These are phyloP conservation scores for Conticribra guillardii DNA, from an alignment of 108 stramenopile genomes.

Conservation along the genomic window DNA sequence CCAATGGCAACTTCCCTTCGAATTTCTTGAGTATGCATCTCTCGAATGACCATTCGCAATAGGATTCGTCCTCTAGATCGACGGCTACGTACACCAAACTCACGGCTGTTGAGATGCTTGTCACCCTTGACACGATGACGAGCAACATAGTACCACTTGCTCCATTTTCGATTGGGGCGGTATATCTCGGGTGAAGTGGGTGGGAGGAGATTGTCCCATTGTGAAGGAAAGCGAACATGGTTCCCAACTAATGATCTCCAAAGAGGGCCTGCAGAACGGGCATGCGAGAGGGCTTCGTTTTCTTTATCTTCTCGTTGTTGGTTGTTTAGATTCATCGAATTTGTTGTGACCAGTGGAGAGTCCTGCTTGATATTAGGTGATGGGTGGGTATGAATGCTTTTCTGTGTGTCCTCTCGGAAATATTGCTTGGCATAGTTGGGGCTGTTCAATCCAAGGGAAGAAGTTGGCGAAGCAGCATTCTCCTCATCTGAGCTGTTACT, in stretches of 20 bases:
- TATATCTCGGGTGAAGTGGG: constrained; percentile 42
- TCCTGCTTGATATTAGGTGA: neutral
- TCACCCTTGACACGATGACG: constrained; percentile 68
- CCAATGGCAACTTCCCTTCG: constrained; percentile 75
- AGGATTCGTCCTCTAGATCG: constrained; percentile 70
- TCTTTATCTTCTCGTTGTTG: constrained; percentile 5
- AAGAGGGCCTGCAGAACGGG: constrained; percentile 62
- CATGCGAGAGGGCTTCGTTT: constrained; percentile 59
- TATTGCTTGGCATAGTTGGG: neutral
- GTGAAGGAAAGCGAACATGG: constrained; percentile 73
- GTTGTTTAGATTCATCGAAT: neutral
- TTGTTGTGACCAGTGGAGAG: neutral
- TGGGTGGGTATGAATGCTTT: neutral
- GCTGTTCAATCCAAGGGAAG: constrained; percentile 7
- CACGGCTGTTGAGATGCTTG: constrained; percentile 50
- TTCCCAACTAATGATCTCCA: constrained; percentile 84
- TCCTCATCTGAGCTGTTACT: too few species aligned
- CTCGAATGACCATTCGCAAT: constrained; percentile 70
- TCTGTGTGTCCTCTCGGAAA: constrained; percentile 13
- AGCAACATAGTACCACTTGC: constrained; percentile 68
- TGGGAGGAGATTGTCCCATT: constrained; percentile 69
- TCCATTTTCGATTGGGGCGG: constrained; percentile 26
- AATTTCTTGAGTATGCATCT: constrained; percentile 47
- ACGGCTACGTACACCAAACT: constrained; percentile 51
- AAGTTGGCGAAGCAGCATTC: neutral